Evolutionary conservation across 2,329 filamentous ascomycete genomes (phyloP).

Genomic region (Fusarium nanum): DNA sequence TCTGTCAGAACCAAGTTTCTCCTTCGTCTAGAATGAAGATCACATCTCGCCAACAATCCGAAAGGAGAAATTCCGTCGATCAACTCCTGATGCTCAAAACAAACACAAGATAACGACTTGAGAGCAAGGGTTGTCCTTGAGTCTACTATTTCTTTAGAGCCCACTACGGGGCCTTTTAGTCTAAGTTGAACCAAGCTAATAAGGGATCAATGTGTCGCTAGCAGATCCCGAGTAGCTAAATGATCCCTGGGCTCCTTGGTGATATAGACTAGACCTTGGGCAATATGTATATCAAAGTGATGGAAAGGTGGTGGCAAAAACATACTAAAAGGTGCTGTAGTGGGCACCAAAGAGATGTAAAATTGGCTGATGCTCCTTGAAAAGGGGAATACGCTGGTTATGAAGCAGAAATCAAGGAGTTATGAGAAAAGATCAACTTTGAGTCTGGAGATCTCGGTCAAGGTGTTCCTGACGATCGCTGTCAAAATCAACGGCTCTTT

Average conservation of each 20-base stretch:
- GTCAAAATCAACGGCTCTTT: background rate
- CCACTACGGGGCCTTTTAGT: too few relatives aligned
- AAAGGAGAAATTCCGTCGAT: background rate
- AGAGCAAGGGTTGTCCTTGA: background rate
- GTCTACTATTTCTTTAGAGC: too few relatives aligned
- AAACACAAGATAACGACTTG: background rate
- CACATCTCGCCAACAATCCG: background rate
- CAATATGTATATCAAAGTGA: too few relatives aligned
- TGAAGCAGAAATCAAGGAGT: background rate
- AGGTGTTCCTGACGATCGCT: conserved; percentile 1
- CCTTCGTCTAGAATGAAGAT: background rate
- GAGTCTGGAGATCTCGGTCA: background rate
- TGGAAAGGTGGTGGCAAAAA: too few relatives aligned
- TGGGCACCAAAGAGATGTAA: background rate
- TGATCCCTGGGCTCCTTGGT: too few relatives aligned
- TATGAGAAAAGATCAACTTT: background rate
- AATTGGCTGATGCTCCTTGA: background rate
- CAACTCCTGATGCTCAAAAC: background rate
- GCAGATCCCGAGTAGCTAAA: too few relatives aligned
- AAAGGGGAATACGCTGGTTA: background rate
- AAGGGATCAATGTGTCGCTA: too few relatives aligned
- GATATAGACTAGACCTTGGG: too few relatives aligned
- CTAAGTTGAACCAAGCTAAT: too few relatives aligned
- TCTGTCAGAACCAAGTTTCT: background rate
- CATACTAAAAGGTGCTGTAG: too few relatives aligned